phyloP scores from a whole-genome alignment of 2,329 filamentous ascomycete genomes.

The Mycosphaerella sp. region DNA sequence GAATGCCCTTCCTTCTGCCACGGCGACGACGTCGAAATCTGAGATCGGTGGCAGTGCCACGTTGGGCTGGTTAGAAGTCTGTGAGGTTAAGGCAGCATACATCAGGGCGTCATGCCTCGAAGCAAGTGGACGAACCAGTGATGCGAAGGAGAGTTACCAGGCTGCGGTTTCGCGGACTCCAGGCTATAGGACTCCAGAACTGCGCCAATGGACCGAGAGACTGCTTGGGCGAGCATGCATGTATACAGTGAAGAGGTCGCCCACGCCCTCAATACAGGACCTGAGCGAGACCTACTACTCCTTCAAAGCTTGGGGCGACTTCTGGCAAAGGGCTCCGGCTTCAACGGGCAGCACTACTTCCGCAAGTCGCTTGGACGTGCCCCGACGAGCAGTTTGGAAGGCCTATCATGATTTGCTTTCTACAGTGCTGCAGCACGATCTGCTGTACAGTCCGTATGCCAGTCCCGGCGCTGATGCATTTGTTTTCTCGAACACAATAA shows the following conservation, averaged over 20 bases:
- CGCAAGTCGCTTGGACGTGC: slow-evolving; percentile 35
- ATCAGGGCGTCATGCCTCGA: slow-evolving; percentile 29
- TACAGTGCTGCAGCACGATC: slow-evolving; percentile 60
- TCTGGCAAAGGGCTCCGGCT: slow-evolving; percentile 47
- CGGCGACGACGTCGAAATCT: neutral
- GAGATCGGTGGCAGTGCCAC: slow-evolving; percentile 11
- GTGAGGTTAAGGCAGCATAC: slow-evolving; percentile 39
- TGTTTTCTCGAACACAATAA: slow-evolving; percentile 29
- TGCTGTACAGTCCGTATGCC: slow-evolving; percentile 45
- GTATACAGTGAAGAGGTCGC: slow-evolving; percentile 23
- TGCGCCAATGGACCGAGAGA: slow-evolving; percentile 32
- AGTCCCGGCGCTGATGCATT: slow-evolving; percentile 35
- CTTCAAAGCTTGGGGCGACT: slow-evolving; percentile 60
- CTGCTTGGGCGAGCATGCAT: slow-evolving; percentile 29
- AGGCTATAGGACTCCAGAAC: slow-evolving; percentile 27
- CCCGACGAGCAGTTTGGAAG: slow-evolving; percentile 66
- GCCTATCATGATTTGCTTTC: slow-evolving; percentile 79
- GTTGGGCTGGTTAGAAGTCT: slow-evolving; percentile 71
- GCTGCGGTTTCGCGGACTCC: slow-evolving; percentile 21
- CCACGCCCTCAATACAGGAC: slow-evolving; percentile 18
- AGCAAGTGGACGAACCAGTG: slow-evolving; percentile 20
- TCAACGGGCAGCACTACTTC: slow-evolving; percentile 29
- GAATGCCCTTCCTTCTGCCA: slow-evolving; percentile 38
- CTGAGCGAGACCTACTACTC: slow-evolving; percentile 29
- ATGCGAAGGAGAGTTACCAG: slow-evolving; percentile 23